Evolutionary conservation across 2,329 filamentous ascomycete genomes (phyloP).

Genomic region (Bipolaris victoriae): DNA sequence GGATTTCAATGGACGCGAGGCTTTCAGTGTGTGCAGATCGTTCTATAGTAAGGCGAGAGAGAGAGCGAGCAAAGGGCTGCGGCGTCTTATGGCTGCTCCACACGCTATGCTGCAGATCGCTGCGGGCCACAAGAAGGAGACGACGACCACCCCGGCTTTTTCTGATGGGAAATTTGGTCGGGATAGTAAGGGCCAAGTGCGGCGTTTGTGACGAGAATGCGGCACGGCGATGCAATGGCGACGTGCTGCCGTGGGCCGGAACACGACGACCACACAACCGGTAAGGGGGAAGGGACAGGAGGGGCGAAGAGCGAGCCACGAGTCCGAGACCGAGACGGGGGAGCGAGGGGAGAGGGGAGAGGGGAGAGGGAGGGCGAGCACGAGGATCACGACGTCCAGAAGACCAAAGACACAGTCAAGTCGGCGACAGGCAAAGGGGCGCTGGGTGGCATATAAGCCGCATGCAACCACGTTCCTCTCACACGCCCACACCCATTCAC

Average conservation of each 20-base stretch:
- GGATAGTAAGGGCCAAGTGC: slow-evolving; percentile 7
- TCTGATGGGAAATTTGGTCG: slow-evolving; percentile 23
- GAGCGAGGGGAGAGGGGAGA: background rate
- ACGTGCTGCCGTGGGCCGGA: slow-evolving; percentile 14
- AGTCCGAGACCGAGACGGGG: background rate
- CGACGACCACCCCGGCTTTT: slow-evolving; percentile 8
- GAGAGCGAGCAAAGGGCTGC: background rate
- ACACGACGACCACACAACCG: slow-evolving; percentile 9
- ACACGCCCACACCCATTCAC: slow-evolving; percentile 7
- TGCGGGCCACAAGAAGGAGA: slow-evolving; percentile 13
- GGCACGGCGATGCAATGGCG: slow-evolving; percentile 11
- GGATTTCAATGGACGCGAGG: background rate
- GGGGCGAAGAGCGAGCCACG: background rate
- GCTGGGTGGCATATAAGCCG: slow-evolving; percentile 2
- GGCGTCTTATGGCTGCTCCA: slow-evolving; percentile 1
- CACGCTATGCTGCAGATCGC: slow-evolving; percentile 21
- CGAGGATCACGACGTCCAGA: background rate
- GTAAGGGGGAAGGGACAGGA: slow-evolving; percentile 1
- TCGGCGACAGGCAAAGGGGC: background rate
- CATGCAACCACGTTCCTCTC: slow-evolving; percentile 1
- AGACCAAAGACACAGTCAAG: slow-evolving; percentile 2
- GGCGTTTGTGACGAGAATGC: slow-evolving; percentile 15
- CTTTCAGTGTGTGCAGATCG: background rate
- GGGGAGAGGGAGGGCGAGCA: background rate
- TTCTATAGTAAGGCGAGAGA: background rate